A percentile compares a stretch with the other conserved stretches of the same genome.
Evolutionary conservation across 805 yeast species (phyloP).

Genomic region (Candida odintsovae): DNA sequence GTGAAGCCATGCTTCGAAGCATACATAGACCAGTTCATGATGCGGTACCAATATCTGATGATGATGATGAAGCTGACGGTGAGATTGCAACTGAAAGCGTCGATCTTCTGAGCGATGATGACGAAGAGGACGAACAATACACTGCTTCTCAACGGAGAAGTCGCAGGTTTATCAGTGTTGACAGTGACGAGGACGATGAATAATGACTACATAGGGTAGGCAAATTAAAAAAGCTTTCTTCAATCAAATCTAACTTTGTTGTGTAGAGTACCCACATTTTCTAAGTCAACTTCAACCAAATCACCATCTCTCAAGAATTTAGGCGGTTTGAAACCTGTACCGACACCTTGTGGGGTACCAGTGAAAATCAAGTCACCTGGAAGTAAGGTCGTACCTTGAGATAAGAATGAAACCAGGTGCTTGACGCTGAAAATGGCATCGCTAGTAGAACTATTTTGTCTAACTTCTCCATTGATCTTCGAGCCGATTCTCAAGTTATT

Average conservation of each 20-base stretch:
- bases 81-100: neutral
- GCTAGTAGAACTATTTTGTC: constrained; percentile 38
- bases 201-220: neutral
- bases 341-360: constrained; percentile 54
- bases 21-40: neutral
- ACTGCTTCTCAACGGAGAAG: neutral
- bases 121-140: neutral
- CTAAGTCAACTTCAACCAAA: constrained; percentile 34
- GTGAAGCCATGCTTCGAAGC: neutral
- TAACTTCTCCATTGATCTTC: constrained; percentile 39
- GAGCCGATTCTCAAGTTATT: constrained; percentile 31
- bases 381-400: constrained; percentile 43
- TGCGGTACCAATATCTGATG: neutral
- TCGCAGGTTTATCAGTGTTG: neutral
- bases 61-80: neutral
- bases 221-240: too few species aligned
- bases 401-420: constrained; percentile 38
- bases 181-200: neutral
- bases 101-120: neutral
- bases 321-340: constrained; percentile 37
- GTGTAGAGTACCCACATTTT: constrained; percentile 35
- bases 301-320: constrained; percentile 41
- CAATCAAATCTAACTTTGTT: constrained; percentile 32
- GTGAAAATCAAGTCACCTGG: constrained; percentile 51
- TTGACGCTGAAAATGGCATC: constrained; percentile 44